Evolutionary conservation across 257 asterid genomes (phyloP).

Genomic region (Echium plantagineum): DNA sequence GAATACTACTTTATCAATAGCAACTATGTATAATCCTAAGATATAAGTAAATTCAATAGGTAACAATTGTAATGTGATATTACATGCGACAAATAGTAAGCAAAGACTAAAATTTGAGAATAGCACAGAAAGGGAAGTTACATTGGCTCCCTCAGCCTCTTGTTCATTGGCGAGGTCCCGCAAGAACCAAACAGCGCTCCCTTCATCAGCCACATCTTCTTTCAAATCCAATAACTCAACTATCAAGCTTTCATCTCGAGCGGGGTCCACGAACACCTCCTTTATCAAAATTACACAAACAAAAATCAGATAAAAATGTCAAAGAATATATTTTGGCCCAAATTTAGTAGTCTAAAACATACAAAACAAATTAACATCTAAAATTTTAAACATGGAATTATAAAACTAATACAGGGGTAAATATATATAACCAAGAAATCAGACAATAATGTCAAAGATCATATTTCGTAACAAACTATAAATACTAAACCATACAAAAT

Average conservation of each 20-base stretch:
- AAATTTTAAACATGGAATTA: background rate
- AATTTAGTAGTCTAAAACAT: background rate
- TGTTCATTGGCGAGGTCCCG: slow-evolving; percentile 89
- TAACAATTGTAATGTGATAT: no score
- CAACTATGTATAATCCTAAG: no score
- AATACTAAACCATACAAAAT: background rate
- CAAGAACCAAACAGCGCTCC: slow-evolving; percentile 90
- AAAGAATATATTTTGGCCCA: no score
- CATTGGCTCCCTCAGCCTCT: slow-evolving; percentile 75
- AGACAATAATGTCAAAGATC: background rate
- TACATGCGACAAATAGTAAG: background rate
- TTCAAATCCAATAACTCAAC: slow-evolving; percentile 79
- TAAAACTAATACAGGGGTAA: no score
- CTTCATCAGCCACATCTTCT: slow-evolving; percentile 60
- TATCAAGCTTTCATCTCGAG: slow-evolving; percentile 84
- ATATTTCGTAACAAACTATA: no score
- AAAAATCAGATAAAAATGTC: background rate
- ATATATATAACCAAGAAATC: background rate
- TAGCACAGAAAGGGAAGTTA: slow-evolving; percentile 6
- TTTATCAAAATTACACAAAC: slow-evolving; percentile 13
- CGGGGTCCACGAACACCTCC: slow-evolving; percentile 83
- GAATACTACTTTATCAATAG: no score
- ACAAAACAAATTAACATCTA: background rate
- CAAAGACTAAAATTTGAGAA: background rate
- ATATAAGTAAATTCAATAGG: no score